phyloP scores from a whole-genome alignment of 2,329 filamentous ascomycete species.

The Didymella pomorum region DNA sequence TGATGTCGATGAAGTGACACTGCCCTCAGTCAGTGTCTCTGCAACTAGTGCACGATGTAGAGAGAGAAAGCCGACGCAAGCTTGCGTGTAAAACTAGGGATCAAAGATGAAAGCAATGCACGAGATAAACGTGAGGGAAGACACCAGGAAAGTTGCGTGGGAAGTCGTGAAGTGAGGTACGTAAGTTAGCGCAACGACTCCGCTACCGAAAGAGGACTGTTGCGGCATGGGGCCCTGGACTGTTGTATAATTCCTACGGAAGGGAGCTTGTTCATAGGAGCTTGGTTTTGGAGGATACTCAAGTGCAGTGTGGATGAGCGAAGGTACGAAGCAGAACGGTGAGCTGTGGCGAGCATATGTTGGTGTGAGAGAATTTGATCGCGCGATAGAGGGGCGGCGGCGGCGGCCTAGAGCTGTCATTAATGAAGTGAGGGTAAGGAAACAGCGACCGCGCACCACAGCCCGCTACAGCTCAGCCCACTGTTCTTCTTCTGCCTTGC shows the following conservation, averaged over 20 bases:
- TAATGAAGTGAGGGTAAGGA: constrained; percentile 22
- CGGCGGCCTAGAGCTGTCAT: background rate
- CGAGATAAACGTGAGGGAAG: background rate
- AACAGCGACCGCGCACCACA: background rate
- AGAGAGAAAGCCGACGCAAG: background rate
- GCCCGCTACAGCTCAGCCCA: background rate
- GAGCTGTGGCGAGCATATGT: background rate
- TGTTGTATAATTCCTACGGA: background rate
- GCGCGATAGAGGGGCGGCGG: background rate
- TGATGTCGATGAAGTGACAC: background rate
- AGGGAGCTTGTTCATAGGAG: background rate
- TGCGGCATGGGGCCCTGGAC: background rate
- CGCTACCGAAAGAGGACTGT: background rate
- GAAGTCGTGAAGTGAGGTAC: background rate
- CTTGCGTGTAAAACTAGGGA: background rate
- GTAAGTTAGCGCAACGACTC: background rate
- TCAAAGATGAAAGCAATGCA: background rate
- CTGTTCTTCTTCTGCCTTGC: background rate
- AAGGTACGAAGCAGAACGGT: background rate
- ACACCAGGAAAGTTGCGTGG: background rate
- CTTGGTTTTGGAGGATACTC: background rate
- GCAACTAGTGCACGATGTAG: background rate
- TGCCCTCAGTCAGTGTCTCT: background rate
- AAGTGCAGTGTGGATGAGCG: background rate
- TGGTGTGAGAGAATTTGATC: background rate